Evolutionary conservation across 306 rosid species (phyloP).

Genomic region (Casuarina cunninghamiana): DNA sequence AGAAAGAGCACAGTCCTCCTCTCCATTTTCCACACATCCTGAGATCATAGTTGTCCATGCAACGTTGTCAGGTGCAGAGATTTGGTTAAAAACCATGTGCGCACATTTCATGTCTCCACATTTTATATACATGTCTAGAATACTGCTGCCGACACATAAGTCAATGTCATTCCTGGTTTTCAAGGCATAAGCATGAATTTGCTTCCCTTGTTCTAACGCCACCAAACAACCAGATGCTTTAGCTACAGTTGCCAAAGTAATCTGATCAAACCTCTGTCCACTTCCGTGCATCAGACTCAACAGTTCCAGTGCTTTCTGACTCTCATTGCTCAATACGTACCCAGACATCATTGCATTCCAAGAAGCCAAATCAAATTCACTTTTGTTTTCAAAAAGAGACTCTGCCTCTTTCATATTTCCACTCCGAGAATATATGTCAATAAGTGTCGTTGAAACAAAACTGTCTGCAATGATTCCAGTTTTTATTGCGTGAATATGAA

Average conservation of each 20-base stretch:
- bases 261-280: slow-evolving; percentile 52
- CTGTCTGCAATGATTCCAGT: slow-evolving; percentile 43
- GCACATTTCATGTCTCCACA: slow-evolving; percentile 77
- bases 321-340: slow-evolving; percentile 40
- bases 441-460: slow-evolving; percentile 69
- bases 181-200: slow-evolving; percentile 60
- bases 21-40: slow-evolving; percentile 77
- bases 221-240: slow-evolving; percentile 69
- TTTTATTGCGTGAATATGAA: slow-evolving; percentile 67
- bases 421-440: slow-evolving; percentile 68
- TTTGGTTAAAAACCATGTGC: slow-evolving; percentile 47
- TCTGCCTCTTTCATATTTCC: slow-evolving; percentile 72
- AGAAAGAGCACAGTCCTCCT: slow-evolving; percentile 59
- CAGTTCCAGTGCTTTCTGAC: slow-evolving; percentile 54
- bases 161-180: slow-evolving; percentile 52
- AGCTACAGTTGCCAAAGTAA: slow-evolving; percentile 65
- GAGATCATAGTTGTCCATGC: slow-evolving; percentile 94
- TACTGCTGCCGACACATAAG: slow-evolving; percentile 58
- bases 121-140: slow-evolving; percentile 79
- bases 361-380: slow-evolving; percentile 66
- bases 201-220: slow-evolving; percentile 61
- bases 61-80: slow-evolving; percentile 63
- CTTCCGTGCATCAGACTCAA: slow-evolving; percentile 47
- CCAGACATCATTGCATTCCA: slow-evolving; percentile 91
- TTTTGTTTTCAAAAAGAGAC: slow-evolving; percentile 45